Percentiles rank a stretch among this genome's conserved stretches.
Evolutionary conservation across 495 filamentous ascomycete species (phyloP).

Genomic region (Xylaria grammica): DNA sequence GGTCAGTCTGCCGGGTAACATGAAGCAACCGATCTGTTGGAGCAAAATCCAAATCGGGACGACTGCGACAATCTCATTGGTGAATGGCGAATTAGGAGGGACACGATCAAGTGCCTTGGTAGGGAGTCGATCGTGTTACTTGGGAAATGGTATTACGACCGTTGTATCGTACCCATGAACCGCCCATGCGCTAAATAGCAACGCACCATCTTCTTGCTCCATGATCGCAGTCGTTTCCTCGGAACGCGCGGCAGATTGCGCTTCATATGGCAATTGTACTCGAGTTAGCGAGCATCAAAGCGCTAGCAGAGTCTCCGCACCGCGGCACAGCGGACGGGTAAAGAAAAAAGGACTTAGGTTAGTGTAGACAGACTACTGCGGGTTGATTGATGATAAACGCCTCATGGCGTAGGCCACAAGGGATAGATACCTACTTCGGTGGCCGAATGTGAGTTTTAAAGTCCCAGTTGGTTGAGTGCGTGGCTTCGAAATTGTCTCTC

Average conservation of each 20-base stretch:
- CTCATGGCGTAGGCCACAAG: not conserved
- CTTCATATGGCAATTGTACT: not conserved
- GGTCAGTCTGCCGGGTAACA: not conserved
- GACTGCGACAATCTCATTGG: slow-evolving; percentile 16
- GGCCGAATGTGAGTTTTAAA: not conserved
- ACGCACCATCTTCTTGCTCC: not conserved
- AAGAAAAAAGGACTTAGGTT: not conserved
- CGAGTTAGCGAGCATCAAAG: not conserved
- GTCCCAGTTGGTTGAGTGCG: too few relatives aligned
- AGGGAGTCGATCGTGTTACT: not conserved
- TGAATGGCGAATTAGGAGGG: not conserved
- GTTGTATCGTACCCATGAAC: too few relatives aligned
- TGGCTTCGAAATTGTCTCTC: not conserved
- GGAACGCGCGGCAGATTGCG: slow-evolving; percentile 3
- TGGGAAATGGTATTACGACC: too few relatives aligned
- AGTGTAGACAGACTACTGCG: not conserved
- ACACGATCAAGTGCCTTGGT: not conserved
- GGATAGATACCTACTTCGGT: not conserved
- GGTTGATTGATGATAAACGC: not conserved
- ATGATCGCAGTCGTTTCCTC: not conserved
- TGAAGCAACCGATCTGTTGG: slow-evolving; percentile 6
- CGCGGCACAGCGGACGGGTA: not conserved
- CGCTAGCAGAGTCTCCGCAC: not conserved
- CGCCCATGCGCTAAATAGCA: too few relatives aligned
- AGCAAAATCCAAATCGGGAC: slow-evolving; percentile 17